phyloP scores from a whole-genome alignment of 2,329 filamentous ascomycete species.

The Diplocarpon mali region DNA sequence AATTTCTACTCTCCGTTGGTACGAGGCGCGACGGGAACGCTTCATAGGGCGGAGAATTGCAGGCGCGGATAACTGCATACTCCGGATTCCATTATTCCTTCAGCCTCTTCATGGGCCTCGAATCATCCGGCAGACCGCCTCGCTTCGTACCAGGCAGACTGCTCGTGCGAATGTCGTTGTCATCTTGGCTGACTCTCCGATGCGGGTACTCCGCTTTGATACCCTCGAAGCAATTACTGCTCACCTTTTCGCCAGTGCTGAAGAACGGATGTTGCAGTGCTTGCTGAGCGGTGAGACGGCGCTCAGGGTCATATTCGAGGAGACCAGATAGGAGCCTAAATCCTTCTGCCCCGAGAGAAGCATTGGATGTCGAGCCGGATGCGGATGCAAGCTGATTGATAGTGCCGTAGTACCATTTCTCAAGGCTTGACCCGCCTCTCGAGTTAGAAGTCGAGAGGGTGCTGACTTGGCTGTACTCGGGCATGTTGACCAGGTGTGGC shows the following conservation, averaged over 20 bases:
- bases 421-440: constrained; percentile 38
- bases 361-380: constrained; percentile 34
- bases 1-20: too few relatives aligned
- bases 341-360: constrained; percentile 61
- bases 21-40: too few relatives aligned
- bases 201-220: constrained; percentile 82
- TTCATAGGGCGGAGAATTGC: too few relatives aligned
- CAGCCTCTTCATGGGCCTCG: constrained; percentile 47
- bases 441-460: constrained; percentile 39
- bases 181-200: constrained; percentile 81
- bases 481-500: constrained; percentile 76
- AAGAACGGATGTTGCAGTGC: constrained; percentile 92
- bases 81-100: constrained; percentile 36
- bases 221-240: constrained; percentile 82
- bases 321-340: constrained; percentile 72
- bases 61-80: too few relatives aligned
- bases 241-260: constrained; percentile 54
- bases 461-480: constrained; percentile 66
- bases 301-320: constrained; percentile 86
- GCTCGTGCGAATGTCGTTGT: constrained; percentile 87
- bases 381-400: constrained; percentile 47
- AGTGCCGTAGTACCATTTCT: constrained; percentile 70
- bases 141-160: constrained; percentile 87
- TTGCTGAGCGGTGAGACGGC: constrained; percentile 75
- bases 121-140: constrained; percentile 75